Evolutionary conservation across 2,329 filamentous ascomycete genomes (phyloP).

Genomic region (Colletotrichum tabaci): DNA sequence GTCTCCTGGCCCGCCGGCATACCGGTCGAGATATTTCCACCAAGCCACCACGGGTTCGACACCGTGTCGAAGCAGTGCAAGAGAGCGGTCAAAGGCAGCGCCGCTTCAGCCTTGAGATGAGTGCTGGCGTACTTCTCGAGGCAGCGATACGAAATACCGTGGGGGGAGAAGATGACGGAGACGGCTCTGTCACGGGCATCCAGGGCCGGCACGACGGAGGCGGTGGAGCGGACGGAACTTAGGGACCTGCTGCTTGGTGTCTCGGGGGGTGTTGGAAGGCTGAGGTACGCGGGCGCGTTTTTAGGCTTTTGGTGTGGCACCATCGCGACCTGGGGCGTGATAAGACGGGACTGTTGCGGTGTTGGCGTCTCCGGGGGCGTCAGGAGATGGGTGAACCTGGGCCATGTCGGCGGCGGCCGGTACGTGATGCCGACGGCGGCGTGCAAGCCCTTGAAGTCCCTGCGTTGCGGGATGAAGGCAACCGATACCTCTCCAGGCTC

Average conservation of each 20-base stretch:
- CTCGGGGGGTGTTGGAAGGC: conserved; percentile 54
- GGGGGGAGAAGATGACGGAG: conserved; percentile 76
- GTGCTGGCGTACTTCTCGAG: conserved; percentile 70
- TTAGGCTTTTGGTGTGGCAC: conserved; percentile 31
- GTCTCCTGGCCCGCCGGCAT: conserved; percentile 71
- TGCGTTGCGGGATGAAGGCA: conserved; percentile 74
- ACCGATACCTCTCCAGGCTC: conserved; percentile 78
- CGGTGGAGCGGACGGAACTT: conserved; percentile 54
- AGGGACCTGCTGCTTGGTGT: conserved; percentile 52
- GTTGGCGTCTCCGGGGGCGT: conserved; percentile 46
- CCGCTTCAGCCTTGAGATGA: conserved; percentile 69
- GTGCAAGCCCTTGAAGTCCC: conserved; percentile 73
- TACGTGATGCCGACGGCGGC: conserved; percentile 82
- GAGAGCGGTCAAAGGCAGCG: conserved; percentile 74
- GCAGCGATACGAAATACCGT: conserved; percentile 70
- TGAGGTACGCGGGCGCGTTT: conserved; percentile 42
- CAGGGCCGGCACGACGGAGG: conserved; percentile 50
- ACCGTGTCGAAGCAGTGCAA: conserved; percentile 76
- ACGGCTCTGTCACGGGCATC: conserved; percentile 61
- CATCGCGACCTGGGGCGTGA: conserved; percentile 30
- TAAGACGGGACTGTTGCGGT: conserved; percentile 38
- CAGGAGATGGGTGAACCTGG: conserved; percentile 39
- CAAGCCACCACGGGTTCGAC: conserved; percentile 73
- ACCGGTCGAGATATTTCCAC: conserved; percentile 71
- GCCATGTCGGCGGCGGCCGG: conserved; percentile 64